A percentile compares a stretch with the other conserved stretches of the same genome.
These are phyloP conservation scores for Melampsora americana DNA, from an alignment of 1,284 basidiomycete species.

Conservation along the genomic window DNA sequence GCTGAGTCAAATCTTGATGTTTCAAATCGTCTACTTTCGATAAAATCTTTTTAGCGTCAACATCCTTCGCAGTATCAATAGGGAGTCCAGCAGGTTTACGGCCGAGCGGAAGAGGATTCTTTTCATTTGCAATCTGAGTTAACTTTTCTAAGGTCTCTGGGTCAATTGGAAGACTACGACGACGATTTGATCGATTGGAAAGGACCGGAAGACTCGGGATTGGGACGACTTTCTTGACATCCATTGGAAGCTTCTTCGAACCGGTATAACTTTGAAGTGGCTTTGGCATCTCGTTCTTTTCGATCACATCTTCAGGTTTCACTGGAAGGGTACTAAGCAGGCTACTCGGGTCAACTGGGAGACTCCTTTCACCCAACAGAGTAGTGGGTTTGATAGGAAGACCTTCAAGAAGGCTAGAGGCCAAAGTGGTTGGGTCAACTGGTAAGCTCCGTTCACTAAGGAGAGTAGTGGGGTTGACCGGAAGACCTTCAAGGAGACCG, in stretches of 20 bases:
- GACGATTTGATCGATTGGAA: neutral
- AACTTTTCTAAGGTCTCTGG: neutral
- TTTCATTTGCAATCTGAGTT: neutral
- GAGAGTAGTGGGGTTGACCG: neutral
- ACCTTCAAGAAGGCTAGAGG: neutral
- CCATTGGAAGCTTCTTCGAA: neutral
- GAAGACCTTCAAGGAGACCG: neutral
- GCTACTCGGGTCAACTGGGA: constrained; percentile 3
- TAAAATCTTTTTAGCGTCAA: neutral
- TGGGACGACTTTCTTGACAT: neutral
- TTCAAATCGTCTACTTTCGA: constrained; percentile 6
- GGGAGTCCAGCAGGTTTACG: constrained; percentile 4
- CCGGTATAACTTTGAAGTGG: neutral
- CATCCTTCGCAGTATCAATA: neutral
- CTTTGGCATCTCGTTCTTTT: constrained; percentile 5
- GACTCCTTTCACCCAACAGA: neutral
- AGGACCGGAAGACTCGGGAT: neutral
- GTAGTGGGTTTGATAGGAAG: neutral
- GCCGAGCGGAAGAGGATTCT: neutral
- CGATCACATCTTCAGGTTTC: neutral
- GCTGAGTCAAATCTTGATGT: constrained; percentile 1
- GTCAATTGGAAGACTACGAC: constrained; percentile 4
- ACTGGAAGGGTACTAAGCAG: neutral
- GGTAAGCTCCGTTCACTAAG: neutral
- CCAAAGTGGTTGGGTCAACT: neutral